Percentiles rank a stretch among this genome's conserved stretches.
These are phyloP conservation scores for Ascochyta fabae DNA, from an alignment of 2,329 filamentous ascomycete genomes.

Conservation along the genomic window DNA sequence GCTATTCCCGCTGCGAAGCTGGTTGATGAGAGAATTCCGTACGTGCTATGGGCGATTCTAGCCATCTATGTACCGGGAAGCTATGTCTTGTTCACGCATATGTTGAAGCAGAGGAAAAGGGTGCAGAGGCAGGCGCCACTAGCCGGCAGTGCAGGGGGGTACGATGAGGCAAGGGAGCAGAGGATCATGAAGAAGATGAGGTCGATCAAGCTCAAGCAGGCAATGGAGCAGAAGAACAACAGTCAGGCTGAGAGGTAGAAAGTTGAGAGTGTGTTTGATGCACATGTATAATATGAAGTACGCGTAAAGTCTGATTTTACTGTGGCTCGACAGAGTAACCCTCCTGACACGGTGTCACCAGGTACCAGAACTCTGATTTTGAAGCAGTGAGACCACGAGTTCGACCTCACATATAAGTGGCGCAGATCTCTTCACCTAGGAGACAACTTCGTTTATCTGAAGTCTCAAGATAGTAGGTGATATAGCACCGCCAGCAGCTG, in stretches of 20 bases:
- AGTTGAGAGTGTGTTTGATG: background rate
- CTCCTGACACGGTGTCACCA: no score
- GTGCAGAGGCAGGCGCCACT: slow-evolving; percentile 58
- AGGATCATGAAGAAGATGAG: slow-evolving; percentile 11
- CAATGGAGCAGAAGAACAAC: background rate
- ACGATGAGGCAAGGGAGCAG: slow-evolving; percentile 13
- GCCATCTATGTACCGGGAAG: slow-evolving; percentile 79
- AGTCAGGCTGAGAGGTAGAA: background rate
- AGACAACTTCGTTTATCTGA: background rate
- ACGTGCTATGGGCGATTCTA: slow-evolving; percentile 69
- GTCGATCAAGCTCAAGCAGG: slow-evolving; percentile 1
- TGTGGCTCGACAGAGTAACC: no score
- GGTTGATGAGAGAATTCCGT: slow-evolving; percentile 61
- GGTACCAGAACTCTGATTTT: no score
- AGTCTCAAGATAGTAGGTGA: background rate
- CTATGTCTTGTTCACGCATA: slow-evolving; percentile 89
- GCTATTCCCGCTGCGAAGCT: slow-evolving; percentile 67
- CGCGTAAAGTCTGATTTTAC: no score
- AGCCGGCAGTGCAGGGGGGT: slow-evolving; percentile 7
- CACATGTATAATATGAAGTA: background rate
- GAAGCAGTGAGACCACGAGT: background rate
- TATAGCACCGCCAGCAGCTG: background rate
- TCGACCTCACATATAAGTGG: background rate
- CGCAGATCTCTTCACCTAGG: no score
- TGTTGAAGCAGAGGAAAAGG: slow-evolving; percentile 89